phyloP scores from a whole-genome alignment of 176 grass and related monocot genomes.

The Phragmites australis region DNA sequence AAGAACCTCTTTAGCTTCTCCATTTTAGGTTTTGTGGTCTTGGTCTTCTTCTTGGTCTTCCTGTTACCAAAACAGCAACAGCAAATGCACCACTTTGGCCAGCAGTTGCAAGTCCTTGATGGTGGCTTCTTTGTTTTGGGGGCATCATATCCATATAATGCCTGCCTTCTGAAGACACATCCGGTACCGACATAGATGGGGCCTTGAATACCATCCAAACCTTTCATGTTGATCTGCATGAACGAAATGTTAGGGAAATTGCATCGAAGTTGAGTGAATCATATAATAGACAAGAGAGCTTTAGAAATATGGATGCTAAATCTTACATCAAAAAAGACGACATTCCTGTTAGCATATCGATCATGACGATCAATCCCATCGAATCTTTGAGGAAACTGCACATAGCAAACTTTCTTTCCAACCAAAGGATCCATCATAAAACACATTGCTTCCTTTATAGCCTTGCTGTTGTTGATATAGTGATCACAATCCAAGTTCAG shows the following conservation, averaged over 20 bases:
- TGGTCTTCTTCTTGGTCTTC: constrained; percentile 67
- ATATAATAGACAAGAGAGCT: not conserved
- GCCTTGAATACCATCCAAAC: constrained; percentile 94
- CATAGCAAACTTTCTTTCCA: constrained; percentile 86
- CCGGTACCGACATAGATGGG: constrained; percentile 93
- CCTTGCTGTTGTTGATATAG: constrained; percentile 89
- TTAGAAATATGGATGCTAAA: not conserved
- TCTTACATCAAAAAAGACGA: constrained; percentile 93
- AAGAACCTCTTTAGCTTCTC: constrained; percentile 65
- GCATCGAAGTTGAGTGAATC: not conserved
- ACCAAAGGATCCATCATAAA: constrained; percentile 97
- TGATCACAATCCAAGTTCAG: constrained; percentile 98
- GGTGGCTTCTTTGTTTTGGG: constrained; percentile 87
- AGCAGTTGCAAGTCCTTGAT: constrained; percentile 90
- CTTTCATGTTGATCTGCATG: constrained; percentile 94
- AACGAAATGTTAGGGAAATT: constrained; percentile 22
- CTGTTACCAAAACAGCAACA: constrained; percentile 54
- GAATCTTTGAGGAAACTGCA: constrained; percentile 92
- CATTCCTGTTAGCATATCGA: constrained; percentile 91
- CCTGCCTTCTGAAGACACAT: constrained; percentile 80
- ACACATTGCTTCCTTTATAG: constrained; percentile 91
- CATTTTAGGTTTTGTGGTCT: constrained; percentile 52
- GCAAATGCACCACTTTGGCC: constrained; percentile 81
- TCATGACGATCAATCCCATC: constrained; percentile 91
- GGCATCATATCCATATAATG: constrained; percentile 82